These are phyloP conservation scores for Cercospora sp. DNA, from an alignment of 2,329 filamentous ascomycete species.

Conservation along the genomic window DNA sequence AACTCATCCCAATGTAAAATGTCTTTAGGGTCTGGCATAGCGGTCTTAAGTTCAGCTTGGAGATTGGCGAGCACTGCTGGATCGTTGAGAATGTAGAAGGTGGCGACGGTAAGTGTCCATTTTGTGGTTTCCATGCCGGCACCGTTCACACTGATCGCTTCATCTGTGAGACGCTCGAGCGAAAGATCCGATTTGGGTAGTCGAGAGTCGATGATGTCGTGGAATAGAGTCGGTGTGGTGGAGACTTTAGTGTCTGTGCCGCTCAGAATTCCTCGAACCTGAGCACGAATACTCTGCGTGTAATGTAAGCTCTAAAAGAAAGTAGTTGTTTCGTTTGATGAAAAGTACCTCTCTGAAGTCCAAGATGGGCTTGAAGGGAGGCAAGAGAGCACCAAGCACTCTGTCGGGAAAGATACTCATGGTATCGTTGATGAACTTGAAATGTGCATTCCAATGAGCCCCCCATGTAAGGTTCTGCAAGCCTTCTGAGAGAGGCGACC, in stretches of 20 bases:
- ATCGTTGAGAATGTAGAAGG: constrained; percentile 1
- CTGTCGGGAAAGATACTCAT: neutral
- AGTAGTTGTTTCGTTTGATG: neutral
- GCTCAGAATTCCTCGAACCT: neutral
- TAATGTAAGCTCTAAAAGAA: neutral
- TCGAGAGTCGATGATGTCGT: constrained; percentile 14
- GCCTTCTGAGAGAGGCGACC: neutral
- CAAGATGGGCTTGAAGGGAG: neutral
- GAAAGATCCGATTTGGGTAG: constrained; percentile 12
- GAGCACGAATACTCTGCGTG: neutral
- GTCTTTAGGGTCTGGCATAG: neutral
- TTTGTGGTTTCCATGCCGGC: constrained; percentile 22
- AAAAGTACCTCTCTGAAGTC: neutral
- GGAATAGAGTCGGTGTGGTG: constrained; percentile 17
- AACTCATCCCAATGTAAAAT: neutral
- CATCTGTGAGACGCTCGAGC: constrained; percentile 11
- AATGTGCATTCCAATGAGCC: neutral
- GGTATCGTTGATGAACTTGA: neutral
- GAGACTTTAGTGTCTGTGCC: neutral
- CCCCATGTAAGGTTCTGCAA: neutral
- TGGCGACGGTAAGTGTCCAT: neutral
- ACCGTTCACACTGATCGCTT: constrained; percentile 18
- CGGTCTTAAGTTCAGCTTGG: neutral
- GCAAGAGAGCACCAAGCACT: neutral
- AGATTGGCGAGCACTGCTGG: neutral